A percentile compares a stretch with the other conserved stretches of the same genome.
These are phyloP conservation scores for Emmonsiellopsis sp. DNA, from an alignment of 2,329 filamentous ascomycete genomes.

Conservation along the genomic window DNA sequence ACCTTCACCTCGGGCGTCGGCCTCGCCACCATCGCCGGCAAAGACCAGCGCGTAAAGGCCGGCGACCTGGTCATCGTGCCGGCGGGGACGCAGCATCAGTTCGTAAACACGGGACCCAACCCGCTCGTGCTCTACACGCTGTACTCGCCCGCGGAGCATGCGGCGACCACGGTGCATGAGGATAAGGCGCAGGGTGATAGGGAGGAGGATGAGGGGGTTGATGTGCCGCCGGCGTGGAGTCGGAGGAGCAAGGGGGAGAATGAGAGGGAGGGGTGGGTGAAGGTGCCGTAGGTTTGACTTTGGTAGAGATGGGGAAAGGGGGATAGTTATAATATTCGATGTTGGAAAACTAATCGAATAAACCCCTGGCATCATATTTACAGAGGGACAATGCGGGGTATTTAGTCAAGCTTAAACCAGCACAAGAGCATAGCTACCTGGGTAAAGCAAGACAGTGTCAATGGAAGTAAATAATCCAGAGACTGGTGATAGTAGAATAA, in stretches of 20 bases:
- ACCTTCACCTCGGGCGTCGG: slow-evolving; percentile 54
- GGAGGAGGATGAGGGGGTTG: slow-evolving; percentile 51
- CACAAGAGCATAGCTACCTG: too few relatives aligned
- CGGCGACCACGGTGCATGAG: slow-evolving; percentile 49
- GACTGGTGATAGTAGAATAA: too few relatives aligned
- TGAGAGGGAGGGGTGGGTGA: slow-evolving; percentile 45
- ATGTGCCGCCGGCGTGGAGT: slow-evolving; percentile 53
- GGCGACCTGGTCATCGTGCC: slow-evolving; percentile 54
- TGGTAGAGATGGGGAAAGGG: background rate
- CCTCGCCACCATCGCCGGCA: slow-evolving; percentile 49
- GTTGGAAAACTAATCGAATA: background rate
- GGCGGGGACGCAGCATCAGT: slow-evolving; percentile 57
- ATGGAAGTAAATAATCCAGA: too few relatives aligned
- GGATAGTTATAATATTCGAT: background rate
- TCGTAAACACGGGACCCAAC: slow-evolving; percentile 50
- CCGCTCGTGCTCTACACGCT: slow-evolving; percentile 55
- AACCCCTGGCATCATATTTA: background rate
- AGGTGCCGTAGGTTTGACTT: background rate
- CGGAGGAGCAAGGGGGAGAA: slow-evolving; percentile 49
- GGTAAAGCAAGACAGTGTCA: too few relatives aligned
- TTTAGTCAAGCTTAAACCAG: too few relatives aligned
- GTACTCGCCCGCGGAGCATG: slow-evolving; percentile 55
- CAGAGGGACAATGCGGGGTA: too few relatives aligned
- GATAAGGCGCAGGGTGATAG: slow-evolving; percentile 55
- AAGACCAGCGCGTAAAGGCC: slow-evolving; percentile 47